Evolutionary conservation across 129 eudicot genomes (phyloP).

Genomic region (Oenanthe sinensis): DNA sequence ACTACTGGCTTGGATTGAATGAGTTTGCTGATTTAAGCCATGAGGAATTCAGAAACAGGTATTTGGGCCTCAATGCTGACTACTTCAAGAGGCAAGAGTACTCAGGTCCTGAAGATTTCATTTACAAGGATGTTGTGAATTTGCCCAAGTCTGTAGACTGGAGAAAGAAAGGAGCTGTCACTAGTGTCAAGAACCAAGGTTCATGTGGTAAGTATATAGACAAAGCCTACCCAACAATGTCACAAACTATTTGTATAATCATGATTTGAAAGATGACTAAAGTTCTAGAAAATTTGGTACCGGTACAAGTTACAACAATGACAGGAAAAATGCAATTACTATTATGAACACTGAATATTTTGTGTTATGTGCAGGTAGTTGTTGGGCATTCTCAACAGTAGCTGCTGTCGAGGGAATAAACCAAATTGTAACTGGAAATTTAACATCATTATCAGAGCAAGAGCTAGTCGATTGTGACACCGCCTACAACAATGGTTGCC

Average conservation of each 20-base stretch:
- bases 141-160: constrained; percentile 88
- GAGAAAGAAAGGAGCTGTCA: constrained; percentile 95
- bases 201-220: constrained; percentile 58
- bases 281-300: background rate
- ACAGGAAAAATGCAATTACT: background rate
- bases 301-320: background rate
- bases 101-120: constrained; percentile 36
- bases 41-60: constrained; percentile 75
- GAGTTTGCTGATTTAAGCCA: constrained; percentile 92
- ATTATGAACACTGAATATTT: background rate
- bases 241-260: background rate
- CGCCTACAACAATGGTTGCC: constrained; percentile 59
- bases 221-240: background rate
- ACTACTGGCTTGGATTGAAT: constrained; percentile 87
- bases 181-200: constrained; percentile 90
- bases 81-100: constrained; percentile 32
- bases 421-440: constrained; percentile 80
- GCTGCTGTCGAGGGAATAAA: constrained; percentile 98
- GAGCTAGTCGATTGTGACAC: constrained; percentile 82
- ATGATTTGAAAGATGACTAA: too few species aligned
- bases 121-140: constrained; percentile 43
- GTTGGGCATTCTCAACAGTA: constrained; percentile 97
- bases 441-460: constrained; percentile 76
- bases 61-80: constrained; percentile 60
- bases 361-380: constrained; percentile 53